Conservation (phyloP, 345 rosid species). For the Boechera divaricarpa region DNA sequence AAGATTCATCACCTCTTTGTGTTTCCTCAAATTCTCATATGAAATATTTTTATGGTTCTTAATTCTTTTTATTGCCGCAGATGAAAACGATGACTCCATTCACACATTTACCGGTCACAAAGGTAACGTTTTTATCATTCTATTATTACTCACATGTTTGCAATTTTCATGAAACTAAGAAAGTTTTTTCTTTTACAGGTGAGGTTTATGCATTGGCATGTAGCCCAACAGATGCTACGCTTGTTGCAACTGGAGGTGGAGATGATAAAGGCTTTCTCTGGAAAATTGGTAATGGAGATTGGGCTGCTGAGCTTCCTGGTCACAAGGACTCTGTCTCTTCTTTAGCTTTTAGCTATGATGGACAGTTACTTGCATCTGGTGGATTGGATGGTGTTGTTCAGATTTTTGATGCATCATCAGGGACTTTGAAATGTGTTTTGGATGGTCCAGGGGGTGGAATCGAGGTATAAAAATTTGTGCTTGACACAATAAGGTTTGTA, state of each 20-base stretch:
- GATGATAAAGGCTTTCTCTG: conserved; percentile 87
- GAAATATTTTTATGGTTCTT: not conserved
- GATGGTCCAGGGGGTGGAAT: conserved; percentile 80
- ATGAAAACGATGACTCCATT: conserved; percentile 79
- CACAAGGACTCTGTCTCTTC: conserved; percentile 82
- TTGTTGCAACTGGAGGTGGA: conserved; percentile 94
- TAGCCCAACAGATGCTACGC: conserved; percentile 73
- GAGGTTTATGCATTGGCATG: conserved; percentile 80
- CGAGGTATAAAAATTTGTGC: conserved; percentile 53
- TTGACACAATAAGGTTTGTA: not conserved
- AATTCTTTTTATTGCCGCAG: conserved; percentile 38
- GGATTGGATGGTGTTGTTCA: conserved; percentile 80
- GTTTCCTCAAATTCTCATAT: not conserved
- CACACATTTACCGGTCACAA: conserved; percentile 91
- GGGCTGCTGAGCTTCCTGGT: conserved; percentile 81
- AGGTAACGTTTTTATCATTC: conserved; percentile 47
- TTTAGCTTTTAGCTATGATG: conserved; percentile 78
- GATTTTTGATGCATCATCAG: conserved; percentile 73
- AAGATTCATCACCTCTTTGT: conserved; percentile 9
- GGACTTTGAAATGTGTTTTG: conserved; percentile 59
- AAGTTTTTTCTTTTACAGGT: conserved; percentile 49
- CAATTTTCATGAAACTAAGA: not conserved
- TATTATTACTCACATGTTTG: not conserved
- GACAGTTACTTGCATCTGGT: conserved; percentile 81
- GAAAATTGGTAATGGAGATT: conserved; percentile 90